Conservation (phyloP, 1,139 yeast species). For the Pichia sp. region DNA sequence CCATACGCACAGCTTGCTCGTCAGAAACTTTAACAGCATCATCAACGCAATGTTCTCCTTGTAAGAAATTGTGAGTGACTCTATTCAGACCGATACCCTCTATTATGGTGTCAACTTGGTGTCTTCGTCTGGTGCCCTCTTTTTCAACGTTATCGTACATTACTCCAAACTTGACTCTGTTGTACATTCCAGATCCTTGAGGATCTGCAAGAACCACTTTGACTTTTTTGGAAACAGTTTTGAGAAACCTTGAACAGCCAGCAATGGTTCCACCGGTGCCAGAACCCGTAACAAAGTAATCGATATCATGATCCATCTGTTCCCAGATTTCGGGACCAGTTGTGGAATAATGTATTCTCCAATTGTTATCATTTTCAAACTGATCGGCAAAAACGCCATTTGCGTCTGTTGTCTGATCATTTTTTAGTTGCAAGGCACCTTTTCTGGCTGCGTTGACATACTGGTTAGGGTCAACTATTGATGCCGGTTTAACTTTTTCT, state of each 20-base stretch:
- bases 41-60: slow-evolving; percentile 68
- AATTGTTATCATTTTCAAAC: slow-evolving; percentile 87
- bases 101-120: slow-evolving; percentile 90
- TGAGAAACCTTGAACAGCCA: slow-evolving; percentile 76
- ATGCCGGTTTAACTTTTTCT: slow-evolving; percentile 91
- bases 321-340: slow-evolving; percentile 88
- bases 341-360: slow-evolving; percentile 75
- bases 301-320: slow-evolving; percentile 63
- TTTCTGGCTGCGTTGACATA: slow-evolving; percentile 83
- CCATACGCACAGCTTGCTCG: slow-evolving; percentile 81
- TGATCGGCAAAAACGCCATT: slow-evolving; percentile 89
- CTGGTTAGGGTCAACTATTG: slow-evolving; percentile 89
- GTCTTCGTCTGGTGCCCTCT: slow-evolving; percentile 92
- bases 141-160: slow-evolving; percentile 87
- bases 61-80: slow-evolving; percentile 72
- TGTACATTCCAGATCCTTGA: slow-evolving; percentile 88
- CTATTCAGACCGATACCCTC: slow-evolving; percentile 94
- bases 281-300: slow-evolving; percentile 76
- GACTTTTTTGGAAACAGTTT: slow-evolving; percentile 41
- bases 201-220: slow-evolving; percentile 80
- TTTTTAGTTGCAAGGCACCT: slow-evolving; percentile 54
- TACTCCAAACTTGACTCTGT: slow-evolving; percentile 82
- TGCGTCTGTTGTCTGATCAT: slow-evolving; percentile 37
- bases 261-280: slow-evolving; percentile 81
- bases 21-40: slow-evolving; percentile 79